phyloP scores from a whole-genome alignment of 768 basidiomycete genomes.

The Rhizopogon vinicolor region DNA sequence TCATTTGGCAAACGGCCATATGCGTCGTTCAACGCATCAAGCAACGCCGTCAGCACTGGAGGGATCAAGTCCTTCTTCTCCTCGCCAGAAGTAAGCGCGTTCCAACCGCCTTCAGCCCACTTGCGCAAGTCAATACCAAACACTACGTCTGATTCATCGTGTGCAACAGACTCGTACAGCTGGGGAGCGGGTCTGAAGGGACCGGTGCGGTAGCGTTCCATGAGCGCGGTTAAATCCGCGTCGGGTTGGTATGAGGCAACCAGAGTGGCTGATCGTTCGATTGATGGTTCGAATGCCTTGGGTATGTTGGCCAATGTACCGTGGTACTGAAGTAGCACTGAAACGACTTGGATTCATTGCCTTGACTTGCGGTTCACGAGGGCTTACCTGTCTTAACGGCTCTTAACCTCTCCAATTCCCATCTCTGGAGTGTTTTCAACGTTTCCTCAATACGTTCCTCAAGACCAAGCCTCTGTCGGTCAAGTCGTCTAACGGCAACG shows the following conservation, averaged over 20 bases:
- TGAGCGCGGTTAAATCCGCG: constrained; percentile 77
- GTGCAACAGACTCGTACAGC: constrained; percentile 80
- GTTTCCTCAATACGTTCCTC: constrained; percentile 86
- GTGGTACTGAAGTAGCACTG: constrained; percentile 85
- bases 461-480: constrained; percentile 77
- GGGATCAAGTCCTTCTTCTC: constrained; percentile 65
- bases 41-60: constrained; percentile 64
- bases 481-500: constrained; percentile 74
- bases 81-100: constrained; percentile 46
- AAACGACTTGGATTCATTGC: background rate
- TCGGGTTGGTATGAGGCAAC: constrained; percentile 87
- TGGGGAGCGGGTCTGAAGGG: constrained; percentile 86
- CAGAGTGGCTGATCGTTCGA: constrained; percentile 69
- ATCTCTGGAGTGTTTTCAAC: constrained; percentile 73
- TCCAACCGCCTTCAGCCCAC: constrained; percentile 87
- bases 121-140: constrained; percentile 90
- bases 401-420: constrained; percentile 80
- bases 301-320: constrained; percentile 73
- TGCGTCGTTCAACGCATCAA: constrained; percentile 57
- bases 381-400: constrained; percentile 77
- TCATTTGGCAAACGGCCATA: constrained; percentile 62
- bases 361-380: background rate
- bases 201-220: constrained; percentile 90
- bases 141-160: constrained; percentile 79
- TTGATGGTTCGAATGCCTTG: constrained; percentile 55